phyloP scores from a whole-genome alignment of 2,329 filamentous ascomycete genomes.

The Scleromitrula shiraiana region DNA sequence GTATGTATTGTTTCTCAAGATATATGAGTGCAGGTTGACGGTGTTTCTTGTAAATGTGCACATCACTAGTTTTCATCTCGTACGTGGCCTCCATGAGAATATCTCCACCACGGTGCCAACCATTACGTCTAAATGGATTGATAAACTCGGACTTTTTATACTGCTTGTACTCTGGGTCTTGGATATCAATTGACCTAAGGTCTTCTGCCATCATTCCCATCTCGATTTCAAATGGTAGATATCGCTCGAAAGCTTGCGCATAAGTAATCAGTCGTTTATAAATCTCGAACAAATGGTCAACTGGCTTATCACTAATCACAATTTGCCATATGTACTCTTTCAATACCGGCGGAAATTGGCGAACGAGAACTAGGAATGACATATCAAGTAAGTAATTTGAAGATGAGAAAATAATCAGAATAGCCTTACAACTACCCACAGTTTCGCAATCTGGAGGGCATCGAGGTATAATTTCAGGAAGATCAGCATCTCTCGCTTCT shows the following conservation, averaged over 20 bases:
- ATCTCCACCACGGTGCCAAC: conserved; percentile 1
- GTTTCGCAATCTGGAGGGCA: neutral
- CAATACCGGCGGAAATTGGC: neutral
- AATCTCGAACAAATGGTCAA: conserved; percentile 2
- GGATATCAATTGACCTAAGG: neutral
- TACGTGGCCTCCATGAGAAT: neutral
- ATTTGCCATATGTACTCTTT: neutral
- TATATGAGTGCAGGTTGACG: neutral
- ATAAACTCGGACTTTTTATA: neutral
- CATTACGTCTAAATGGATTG: neutral
- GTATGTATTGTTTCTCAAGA: neutral
- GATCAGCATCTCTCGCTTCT: neutral
- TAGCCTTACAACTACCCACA: neutral
- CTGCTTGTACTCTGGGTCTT: neutral
- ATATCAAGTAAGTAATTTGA: too few relatives aligned
- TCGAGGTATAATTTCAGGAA: neutral
- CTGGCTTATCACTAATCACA: neutral
- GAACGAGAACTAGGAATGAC: neutral
- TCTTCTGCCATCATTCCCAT: conserved; percentile 9
- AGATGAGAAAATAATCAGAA: neutral
- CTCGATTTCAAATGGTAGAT: neutral
- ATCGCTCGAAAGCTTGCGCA: conserved; percentile 9
- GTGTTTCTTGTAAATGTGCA: neutral
- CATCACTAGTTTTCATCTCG: neutral
- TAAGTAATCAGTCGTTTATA: neutral